Conservation (phyloP, 257 asterid species). For the Avicennia marina region DNA sequence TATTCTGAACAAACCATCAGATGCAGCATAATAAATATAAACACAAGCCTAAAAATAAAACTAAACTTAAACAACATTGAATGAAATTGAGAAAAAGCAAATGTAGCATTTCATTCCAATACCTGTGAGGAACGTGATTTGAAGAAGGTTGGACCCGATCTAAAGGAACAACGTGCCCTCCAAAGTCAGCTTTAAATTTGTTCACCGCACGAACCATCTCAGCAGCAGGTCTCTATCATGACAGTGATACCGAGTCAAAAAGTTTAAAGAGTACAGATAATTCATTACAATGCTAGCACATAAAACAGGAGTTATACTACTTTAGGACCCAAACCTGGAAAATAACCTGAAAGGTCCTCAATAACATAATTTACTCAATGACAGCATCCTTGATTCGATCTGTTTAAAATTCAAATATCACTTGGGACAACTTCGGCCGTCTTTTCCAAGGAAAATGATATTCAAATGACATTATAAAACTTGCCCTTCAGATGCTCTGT, state of each 20-base stretch:
- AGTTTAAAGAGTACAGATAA: too few species aligned
- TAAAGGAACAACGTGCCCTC: slow-evolving; percentile 75
- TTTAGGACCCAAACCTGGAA: slow-evolving; percentile 1
- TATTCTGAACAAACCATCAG: too few species aligned
- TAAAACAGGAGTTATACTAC: background rate
- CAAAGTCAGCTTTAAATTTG: slow-evolving; percentile 93
- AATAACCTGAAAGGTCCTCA: slow-evolving; percentile 1
- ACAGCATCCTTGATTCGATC: too few species aligned
- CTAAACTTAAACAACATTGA: too few species aligned
- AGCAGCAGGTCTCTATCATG: slow-evolving; percentile 73
- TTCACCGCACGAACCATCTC: slow-evolving; percentile 91
- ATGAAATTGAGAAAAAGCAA: too few species aligned
- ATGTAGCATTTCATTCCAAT: slow-evolving; percentile 19
- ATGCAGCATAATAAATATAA: too few species aligned
- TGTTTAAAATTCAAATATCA: too few species aligned
- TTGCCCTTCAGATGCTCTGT: background rate
- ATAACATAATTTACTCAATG: too few species aligned
- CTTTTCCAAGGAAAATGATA: slow-evolving; percentile 4
- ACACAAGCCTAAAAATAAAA: too few species aligned
- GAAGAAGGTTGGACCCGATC: slow-evolving; percentile 95
- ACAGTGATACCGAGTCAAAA: too few species aligned
- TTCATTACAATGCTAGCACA: too few species aligned
- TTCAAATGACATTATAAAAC: background rate
- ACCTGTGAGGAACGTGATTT: slow-evolving; percentile 99
- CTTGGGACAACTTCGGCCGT: too few species aligned